Base-by-base conservation (phyloP, 2,329 filamentous ascomycete species). In the Xylariaceae sp. region DNA sequence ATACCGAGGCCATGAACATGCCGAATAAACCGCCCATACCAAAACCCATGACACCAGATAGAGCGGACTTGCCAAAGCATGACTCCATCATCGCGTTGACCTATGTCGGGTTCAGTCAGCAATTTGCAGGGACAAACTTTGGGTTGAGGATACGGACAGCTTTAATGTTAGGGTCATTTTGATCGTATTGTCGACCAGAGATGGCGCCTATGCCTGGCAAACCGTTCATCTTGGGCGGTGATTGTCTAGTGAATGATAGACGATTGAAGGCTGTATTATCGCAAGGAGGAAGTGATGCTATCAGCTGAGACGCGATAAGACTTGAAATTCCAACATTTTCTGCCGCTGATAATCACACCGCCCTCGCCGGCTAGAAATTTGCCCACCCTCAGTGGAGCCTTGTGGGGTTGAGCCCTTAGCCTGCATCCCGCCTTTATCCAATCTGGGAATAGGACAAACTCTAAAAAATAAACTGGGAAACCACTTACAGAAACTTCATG, bases 1-100 rank as follows among this genome's bases (percentile, higher is more conserved):
- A 53, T 82, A 95, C 89, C 62, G 88, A 93, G 48, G 91, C 89
- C 92, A 97, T 98, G 75, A 98, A 98, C 60, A 97, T 79, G 57
- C 93, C 93, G 58, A 98, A 98, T 35, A 94, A 75, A 60, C 90
- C 93, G 52, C 93, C 93, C 55, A 98, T 84, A 29, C 85, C 93
- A 61, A 96, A 96, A 14, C 93, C 93, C 81, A 94, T 94, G 20
- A 86, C 88, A 46, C 92, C 93, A 0, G 91, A 87, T 70, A 98
- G 86, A 57, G 82, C 84, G 16, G 89, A 87, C 69, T 98, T 98
- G 47, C 84, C 84, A 20, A 85, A 82, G 65, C 93, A 98, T 25
- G 88, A 94, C 68, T 97, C 91, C 88, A 96, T 95, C 35, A 82
- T 81, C 20, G 75, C 69, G 76, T 89, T 82, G 73, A 95, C 85